Conservation (phyloP, 257 asterid species). For the Nicotiana obtusifolia region DNA sequence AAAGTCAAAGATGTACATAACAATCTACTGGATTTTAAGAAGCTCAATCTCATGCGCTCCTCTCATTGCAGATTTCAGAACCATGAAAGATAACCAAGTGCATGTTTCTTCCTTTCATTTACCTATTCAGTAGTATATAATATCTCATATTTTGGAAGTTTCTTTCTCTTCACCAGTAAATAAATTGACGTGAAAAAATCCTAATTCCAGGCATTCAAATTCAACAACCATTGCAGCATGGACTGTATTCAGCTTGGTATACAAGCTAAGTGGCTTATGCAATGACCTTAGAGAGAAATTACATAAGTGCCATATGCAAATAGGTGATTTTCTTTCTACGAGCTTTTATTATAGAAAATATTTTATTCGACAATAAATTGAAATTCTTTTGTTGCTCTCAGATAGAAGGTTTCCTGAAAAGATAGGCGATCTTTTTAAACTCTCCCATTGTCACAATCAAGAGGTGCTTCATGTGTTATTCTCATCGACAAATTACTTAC, state of each 20-base stretch:
- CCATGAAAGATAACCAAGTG: slow-evolving; percentile 60
- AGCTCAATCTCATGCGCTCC: slow-evolving; percentile 51
- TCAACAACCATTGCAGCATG: slow-evolving; percentile 37
- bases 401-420: slow-evolving; percentile 43
- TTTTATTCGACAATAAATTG: not conserved
- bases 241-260: slow-evolving; percentile 42
- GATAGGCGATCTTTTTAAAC: slow-evolving; percentile 33
- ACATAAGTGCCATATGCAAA: slow-evolving; percentile 38
- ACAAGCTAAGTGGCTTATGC: slow-evolving; percentile 37
- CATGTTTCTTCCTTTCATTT: slow-evolving; percentile 59
- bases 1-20: slow-evolving; percentile 41
- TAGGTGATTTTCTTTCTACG: slow-evolving; percentile 32
- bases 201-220: slow-evolving; percentile 41
- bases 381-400: slow-evolving; percentile 20
- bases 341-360: not conserved
- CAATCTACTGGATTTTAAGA: slow-evolving; percentile 62
- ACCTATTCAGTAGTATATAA: not conserved
- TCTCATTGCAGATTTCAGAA: slow-evolving; percentile 40
- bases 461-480: slow-evolving; percentile 43
- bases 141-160: not conserved
- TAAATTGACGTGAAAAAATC: not conserved
- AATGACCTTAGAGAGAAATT: slow-evolving; percentile 32
- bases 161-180: not conserved
- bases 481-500: slow-evolving; percentile 32
- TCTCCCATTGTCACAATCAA: slow-evolving; percentile 47